Conservation (phyloP, 2,329 filamentous ascomycete genomes). For the Colletotrichum sp. region DNA sequence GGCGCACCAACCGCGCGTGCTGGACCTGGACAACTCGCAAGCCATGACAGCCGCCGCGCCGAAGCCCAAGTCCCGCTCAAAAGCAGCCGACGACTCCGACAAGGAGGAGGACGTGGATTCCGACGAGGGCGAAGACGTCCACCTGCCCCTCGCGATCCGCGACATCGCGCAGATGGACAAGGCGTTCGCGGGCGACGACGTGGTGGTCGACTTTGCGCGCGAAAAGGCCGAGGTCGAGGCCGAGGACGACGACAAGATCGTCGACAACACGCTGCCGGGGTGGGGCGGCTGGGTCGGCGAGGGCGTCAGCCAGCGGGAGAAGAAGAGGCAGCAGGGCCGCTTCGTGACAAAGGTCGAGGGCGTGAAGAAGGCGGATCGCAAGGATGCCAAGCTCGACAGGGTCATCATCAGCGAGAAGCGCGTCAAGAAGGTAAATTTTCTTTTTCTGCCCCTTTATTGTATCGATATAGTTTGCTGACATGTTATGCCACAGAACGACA, state of each 20-base stretch:
- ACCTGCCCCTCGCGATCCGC: slow-evolving; percentile 62
- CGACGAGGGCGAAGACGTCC: slow-evolving; percentile 47
- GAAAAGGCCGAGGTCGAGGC: slow-evolving; percentile 77
- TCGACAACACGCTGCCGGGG: slow-evolving; percentile 86
- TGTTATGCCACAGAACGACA: slow-evolving; percentile 66
- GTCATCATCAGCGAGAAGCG: slow-evolving; percentile 95
- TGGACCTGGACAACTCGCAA: slow-evolving; percentile 45
- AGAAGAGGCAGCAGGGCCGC: slow-evolving; percentile 66
- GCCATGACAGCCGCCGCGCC: slow-evolving; percentile 32
- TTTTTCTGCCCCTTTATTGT: not conserved
- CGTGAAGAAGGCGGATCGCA: slow-evolving; percentile 76
- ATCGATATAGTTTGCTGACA: not conserved
- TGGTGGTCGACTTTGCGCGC: slow-evolving; percentile 77
- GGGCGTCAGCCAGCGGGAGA: slow-evolving; percentile 75
- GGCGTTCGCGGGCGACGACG: slow-evolving; percentile 89
- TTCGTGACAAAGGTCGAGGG: slow-evolving; percentile 74
- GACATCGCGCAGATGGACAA: slow-evolving; percentile 75
- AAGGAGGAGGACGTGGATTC: slow-evolving; percentile 37
- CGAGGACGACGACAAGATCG: slow-evolving; percentile 82
- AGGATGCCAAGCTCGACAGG: slow-evolving; percentile 80
- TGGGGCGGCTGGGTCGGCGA: slow-evolving; percentile 94
- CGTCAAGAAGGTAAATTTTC: slow-evolving; percentile 74
- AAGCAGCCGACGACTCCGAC: slow-evolving; percentile 28
- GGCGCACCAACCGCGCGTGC: slow-evolving; percentile 25
- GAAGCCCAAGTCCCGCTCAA: slow-evolving; percentile 28